phyloP scores from a whole-genome alignment of 768 basidiomycete species.

The Collybia sp. region DNA sequence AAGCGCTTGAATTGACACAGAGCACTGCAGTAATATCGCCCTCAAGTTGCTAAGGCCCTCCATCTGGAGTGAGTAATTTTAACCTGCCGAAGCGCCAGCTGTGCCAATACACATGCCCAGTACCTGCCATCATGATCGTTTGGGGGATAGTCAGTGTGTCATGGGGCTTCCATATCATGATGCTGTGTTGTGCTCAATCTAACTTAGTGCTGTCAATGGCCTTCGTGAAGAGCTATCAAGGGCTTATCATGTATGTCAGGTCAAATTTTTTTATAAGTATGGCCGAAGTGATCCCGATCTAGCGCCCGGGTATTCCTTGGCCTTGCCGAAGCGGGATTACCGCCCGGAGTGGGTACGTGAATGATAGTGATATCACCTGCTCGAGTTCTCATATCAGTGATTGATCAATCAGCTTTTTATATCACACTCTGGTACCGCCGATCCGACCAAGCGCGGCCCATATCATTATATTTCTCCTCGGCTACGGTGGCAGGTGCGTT shows the following conservation, averaged over 20 bases:
- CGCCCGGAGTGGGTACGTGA: slow-evolving; percentile 22
- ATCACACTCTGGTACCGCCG: slow-evolving; percentile 52
- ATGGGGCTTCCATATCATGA: neutral
- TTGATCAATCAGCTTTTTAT: slow-evolving; percentile 27
- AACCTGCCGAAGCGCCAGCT: neutral
- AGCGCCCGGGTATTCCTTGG: slow-evolving; percentile 20
- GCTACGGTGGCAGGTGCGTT: slow-evolving; percentile 49
- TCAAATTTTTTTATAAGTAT: neutral
- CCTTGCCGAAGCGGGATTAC: slow-evolving; percentile 18
- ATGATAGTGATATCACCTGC: neutral
- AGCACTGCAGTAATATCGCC: slow-evolving; percentile 15
- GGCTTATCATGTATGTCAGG: slow-evolving; percentile 21
- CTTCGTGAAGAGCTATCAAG: slow-evolving; percentile 17
- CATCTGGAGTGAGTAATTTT: slow-evolving; percentile 15
- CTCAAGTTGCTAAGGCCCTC: slow-evolving; percentile 20
- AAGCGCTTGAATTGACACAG: too few species aligned
- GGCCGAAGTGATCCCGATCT: slow-evolving; percentile 19
- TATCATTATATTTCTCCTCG: slow-evolving; percentile 53
- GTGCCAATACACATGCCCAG: slow-evolving; percentile 1
- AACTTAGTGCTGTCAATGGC: slow-evolving; percentile 19
- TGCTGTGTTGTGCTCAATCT: neutral
- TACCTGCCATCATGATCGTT: slow-evolving; percentile 17
- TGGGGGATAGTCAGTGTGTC: slow-evolving; percentile 21
- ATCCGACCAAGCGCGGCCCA: slow-evolving; percentile 43
- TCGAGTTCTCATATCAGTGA: neutral